Conservation (phyloP, 306 rosid species). For the Cucumis hystrix region DNA sequence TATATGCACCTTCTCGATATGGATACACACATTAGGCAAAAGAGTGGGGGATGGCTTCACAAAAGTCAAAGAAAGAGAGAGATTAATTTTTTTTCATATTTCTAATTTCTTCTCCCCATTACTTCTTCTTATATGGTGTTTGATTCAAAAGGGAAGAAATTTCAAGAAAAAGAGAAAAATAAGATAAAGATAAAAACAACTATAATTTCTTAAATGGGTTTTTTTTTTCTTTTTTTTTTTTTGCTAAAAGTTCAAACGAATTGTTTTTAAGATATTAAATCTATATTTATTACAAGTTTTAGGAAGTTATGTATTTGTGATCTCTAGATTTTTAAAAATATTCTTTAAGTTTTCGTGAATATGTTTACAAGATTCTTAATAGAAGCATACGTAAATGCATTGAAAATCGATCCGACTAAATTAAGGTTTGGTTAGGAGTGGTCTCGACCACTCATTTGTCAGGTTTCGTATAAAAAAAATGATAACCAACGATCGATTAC, state of each 20-base stretch:
- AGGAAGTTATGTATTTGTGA: too few species aligned
- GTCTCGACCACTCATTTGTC: too few species aligned
- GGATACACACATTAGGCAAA: neutral
- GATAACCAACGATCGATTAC: too few species aligned
- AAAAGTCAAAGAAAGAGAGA: conserved; percentile 1
- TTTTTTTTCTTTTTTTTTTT: neutral
- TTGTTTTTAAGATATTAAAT: neutral
- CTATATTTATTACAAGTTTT: neutral
- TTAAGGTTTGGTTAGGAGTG: too few species aligned
- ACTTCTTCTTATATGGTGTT: neutral
- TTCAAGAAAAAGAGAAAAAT: neutral
- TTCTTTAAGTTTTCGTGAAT: too few species aligned
- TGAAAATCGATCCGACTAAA: too few species aligned
- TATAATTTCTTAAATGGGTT: neutral
- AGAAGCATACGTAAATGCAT: too few species aligned
- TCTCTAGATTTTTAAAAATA: too few species aligned
- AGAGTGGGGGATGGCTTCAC: neutral
- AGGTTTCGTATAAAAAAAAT: too few species aligned
- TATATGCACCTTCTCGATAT: conserved; percentile 3
- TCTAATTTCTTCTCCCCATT: neutral
- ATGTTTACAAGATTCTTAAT: too few species aligned
- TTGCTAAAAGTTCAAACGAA: neutral
- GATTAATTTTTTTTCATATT: neutral
- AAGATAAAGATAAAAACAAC: neutral
- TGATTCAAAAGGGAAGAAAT: neutral